Evolutionary conservation across 148 eudicot genomes (phyloP), one percentile per base, ranked within the genome.

Genomic region (Fagopyrum homotropicum): DNA sequence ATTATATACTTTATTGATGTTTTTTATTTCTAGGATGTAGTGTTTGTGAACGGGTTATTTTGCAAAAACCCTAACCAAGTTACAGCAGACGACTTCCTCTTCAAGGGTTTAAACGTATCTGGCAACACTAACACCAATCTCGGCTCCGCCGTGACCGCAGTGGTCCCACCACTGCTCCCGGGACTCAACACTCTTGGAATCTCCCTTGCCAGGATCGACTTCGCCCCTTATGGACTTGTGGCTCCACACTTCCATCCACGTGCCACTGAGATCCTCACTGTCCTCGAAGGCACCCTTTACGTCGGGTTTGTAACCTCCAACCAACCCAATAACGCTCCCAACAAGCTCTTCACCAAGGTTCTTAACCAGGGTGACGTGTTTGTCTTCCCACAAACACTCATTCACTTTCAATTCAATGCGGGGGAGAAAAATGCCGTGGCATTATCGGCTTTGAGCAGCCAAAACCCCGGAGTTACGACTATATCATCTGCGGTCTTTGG

Each of bases 351-450:
- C 43, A 60, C 69, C 2, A 80, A 80, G 63, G 77, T 77, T 4
- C 79, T 80, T 11, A 7, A 52, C 30, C 64, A 55, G 45, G 82
- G 82, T 5, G 82, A 80, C 50, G 76, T 76, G 6, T 76, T 80
- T 48, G 82, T 56, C 2, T 73, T 80, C 60, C 82, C 82, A 0
- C 75, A 61, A 16, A 79, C 77, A 4, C 76, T 76, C 30, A 54
- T 73, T 51, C 82, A 80, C 63, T 80, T 72, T 44, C 79, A 76
- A 29, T 59, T 52, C 22, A 80, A 80, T 46, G n/a, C 3, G n/a
- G 70, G 70, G 0, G 29, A 64, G 17, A 64, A 45, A 16, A 64
- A 64, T 7, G 70, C 70, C 46, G 4, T 64, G 7, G 17, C 45
- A n/a, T 4, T 64, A 45, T 35, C 70, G n/a, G 70, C 45, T 0